Evolutionary conservation across 2,329 filamentous ascomycete genomes (phyloP).

Genomic region (Xylaria sp.): DNA sequence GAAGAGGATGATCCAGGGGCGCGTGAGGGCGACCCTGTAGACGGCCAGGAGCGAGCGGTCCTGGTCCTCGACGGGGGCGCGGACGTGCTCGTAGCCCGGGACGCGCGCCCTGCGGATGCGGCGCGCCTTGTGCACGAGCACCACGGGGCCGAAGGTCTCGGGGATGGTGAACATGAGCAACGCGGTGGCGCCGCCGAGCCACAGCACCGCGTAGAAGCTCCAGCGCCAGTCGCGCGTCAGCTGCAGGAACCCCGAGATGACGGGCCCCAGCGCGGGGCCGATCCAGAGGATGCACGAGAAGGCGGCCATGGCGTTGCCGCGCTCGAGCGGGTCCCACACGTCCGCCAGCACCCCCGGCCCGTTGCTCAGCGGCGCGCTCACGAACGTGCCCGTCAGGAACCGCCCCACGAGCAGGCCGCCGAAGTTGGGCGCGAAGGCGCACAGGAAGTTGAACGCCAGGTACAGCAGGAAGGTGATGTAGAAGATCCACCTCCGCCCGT

Average conservation of each 20-base stretch:
- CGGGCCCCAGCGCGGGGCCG: slow-evolving; percentile 50
- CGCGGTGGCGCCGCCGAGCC: slow-evolving; percentile 43
- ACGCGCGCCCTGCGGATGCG: slow-evolving; percentile 53
- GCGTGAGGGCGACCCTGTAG: slow-evolving; percentile 55
- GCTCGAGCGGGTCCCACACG: slow-evolving; percentile 54
- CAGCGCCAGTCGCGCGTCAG: slow-evolving; percentile 58
- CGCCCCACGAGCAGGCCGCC: slow-evolving; percentile 55
- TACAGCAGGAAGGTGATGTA: slow-evolving; percentile 53
- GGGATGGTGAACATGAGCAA: slow-evolving; percentile 60
- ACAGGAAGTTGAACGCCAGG: slow-evolving; percentile 55
- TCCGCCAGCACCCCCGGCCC: slow-evolving; percentile 56
- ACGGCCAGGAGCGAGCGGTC: slow-evolving; percentile 47
- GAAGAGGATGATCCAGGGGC: slow-evolving; percentile 57
- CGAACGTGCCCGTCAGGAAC: slow-evolving; percentile 59
- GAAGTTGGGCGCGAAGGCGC: slow-evolving; percentile 58
- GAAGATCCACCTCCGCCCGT: slow-evolving; percentile 57
- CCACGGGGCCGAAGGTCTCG: slow-evolving; percentile 55
- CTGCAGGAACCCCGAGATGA: slow-evolving; percentile 60
- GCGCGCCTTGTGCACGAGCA: slow-evolving; percentile 57
- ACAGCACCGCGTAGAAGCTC: slow-evolving; percentile 53
- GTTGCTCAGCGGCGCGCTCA: slow-evolving; percentile 39
- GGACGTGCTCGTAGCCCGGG: slow-evolving; percentile 54
- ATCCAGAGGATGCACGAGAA: slow-evolving; percentile 58
- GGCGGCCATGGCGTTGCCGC: slow-evolving; percentile 56
- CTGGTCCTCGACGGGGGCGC: slow-evolving; percentile 51